Evolutionary conservation across 2,329 filamentous ascomycete genomes (phyloP).

Genomic region (Aspergillus oerlinghausenensis): DNA sequence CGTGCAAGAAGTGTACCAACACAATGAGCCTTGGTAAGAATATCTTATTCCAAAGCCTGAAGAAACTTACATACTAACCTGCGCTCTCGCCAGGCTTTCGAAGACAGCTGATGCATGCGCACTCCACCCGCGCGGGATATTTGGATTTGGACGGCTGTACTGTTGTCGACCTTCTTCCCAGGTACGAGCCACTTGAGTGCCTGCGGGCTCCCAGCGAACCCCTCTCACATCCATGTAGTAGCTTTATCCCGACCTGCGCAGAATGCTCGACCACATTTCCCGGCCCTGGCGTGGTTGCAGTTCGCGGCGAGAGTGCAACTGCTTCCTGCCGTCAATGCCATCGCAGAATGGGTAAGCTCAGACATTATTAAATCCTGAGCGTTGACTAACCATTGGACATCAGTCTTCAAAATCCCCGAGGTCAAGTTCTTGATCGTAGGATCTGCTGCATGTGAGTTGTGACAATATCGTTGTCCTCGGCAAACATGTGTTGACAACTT

Average conservation of each 20-base stretch:
- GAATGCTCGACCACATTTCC: slow-evolving; percentile 67
- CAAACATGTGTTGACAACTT: not conserved
- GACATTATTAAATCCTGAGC: not conserved
- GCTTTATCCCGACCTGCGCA: slow-evolving; percentile 72
- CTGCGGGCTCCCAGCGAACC: not conserved
- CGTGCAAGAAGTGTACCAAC: slow-evolving; percentile 54
- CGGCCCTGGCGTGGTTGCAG: slow-evolving; percentile 61
- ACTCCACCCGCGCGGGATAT: slow-evolving; percentile 72
- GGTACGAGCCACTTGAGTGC: slow-evolving; percentile 36
- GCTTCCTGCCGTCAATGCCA: slow-evolving; percentile 78
- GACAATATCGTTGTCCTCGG: not conserved
- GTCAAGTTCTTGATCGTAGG: slow-evolving; percentile 72
- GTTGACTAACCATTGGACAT: not conserved
- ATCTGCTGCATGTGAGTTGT: slow-evolving; percentile 44
- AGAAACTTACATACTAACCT: not conserved
- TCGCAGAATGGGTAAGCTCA: slow-evolving; percentile 60
- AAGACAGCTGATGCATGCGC: slow-evolving; percentile 66
- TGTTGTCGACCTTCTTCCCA: slow-evolving; percentile 69
- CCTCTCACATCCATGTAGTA: slow-evolving; percentile 44
- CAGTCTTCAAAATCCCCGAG: slow-evolving; percentile 68
- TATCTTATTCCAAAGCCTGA: too few relatives aligned
- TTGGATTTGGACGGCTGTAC: slow-evolving; percentile 71
- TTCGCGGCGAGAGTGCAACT: slow-evolving; percentile 67
- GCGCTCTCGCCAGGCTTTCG: slow-evolving; percentile 48
- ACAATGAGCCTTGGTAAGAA: slow-evolving; percentile 42